A percentile compares a stretch with the other conserved stretches of the same genome.
These are phyloP conservation scores for Neckera pumila DNA, from an alignment of 225 moss, liverwort and hornwort genomes.

Conservation along the genomic window DNA sequence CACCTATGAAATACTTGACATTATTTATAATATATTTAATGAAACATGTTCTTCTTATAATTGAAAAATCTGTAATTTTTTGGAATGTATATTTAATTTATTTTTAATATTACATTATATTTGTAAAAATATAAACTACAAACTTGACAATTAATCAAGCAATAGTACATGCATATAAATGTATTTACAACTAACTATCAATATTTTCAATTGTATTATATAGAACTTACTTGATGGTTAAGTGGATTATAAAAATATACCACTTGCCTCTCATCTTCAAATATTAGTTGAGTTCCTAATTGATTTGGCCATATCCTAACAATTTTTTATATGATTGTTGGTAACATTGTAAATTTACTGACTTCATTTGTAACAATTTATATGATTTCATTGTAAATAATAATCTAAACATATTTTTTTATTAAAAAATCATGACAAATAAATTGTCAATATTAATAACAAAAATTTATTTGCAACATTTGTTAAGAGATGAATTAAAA, in stretches of 20 bases:
- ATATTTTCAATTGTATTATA: background rate
- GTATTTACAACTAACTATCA: background rate
- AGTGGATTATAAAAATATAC: constrained; percentile 17
- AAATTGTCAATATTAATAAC: background rate
- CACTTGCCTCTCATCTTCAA: constrained; percentile 22
- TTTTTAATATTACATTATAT: background rate
- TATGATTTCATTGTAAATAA: background rate
- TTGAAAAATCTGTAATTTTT: background rate
- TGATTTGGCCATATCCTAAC: constrained; percentile 35
- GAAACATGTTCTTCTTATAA: too few species aligned
- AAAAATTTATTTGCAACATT: background rate
- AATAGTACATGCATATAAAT: background rate
- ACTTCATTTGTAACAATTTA: background rate
- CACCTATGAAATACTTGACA: background rate
- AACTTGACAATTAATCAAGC: background rate
- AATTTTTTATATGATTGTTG: background rate
- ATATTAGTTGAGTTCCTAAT: constrained; percentile 20
- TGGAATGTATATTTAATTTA: background rate
- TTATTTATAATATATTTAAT: background rate
- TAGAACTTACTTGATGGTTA: constrained; percentile 8
- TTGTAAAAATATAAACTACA: background rate
- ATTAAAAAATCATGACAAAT: background rate
- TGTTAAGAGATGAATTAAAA: too few species aligned
- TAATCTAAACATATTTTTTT: too few species aligned
- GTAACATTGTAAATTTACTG: background rate